Conservation (phyloP, 2,329 filamentous ascomycete species). For the Penicillium sp. region DNA sequence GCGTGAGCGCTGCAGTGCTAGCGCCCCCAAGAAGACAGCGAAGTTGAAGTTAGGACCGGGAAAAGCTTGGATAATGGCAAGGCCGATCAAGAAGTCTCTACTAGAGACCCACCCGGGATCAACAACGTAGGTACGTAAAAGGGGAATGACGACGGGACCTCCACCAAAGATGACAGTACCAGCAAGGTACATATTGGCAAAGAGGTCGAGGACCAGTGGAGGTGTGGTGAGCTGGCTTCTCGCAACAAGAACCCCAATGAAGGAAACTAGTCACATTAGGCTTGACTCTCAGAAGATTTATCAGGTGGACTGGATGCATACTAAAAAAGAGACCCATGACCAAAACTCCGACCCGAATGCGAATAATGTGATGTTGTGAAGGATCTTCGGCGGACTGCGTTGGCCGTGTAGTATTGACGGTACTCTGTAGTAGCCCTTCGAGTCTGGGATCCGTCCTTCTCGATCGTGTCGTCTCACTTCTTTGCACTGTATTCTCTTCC, state of each 20-base stretch:
- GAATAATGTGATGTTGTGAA: conserved; percentile 1
- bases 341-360: conserved; percentile 36
- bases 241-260: too few species aligned
- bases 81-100: conserved; percentile 70
- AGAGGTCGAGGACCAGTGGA: conserved; percentile 60
- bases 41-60: conserved; percentile 59
- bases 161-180: conserved; percentile 69
- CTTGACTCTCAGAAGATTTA: neutral
- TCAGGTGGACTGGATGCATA: conserved; percentile 10
- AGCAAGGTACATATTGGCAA: conserved; percentile 72
- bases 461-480: conserved; percentile 9
- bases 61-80: conserved; percentile 71
- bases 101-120: conserved; percentile 69
- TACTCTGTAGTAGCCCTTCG: conserved; percentile 1
- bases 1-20: conserved; percentile 44
- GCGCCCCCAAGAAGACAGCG: conserved; percentile 58
- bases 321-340: conserved; percentile 53
- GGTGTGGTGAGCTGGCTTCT: conserved; percentile 20
- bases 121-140: conserved; percentile 63
- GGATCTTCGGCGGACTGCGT: neutral
- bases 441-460: conserved; percentile 7
- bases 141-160: conserved; percentile 65
- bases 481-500: conserved; percentile 12
- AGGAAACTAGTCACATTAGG: neutral
- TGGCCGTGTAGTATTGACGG: neutral